Conservation (phyloP, 345 rosid genomes). For the Toxicodendron radicans region DNA sequence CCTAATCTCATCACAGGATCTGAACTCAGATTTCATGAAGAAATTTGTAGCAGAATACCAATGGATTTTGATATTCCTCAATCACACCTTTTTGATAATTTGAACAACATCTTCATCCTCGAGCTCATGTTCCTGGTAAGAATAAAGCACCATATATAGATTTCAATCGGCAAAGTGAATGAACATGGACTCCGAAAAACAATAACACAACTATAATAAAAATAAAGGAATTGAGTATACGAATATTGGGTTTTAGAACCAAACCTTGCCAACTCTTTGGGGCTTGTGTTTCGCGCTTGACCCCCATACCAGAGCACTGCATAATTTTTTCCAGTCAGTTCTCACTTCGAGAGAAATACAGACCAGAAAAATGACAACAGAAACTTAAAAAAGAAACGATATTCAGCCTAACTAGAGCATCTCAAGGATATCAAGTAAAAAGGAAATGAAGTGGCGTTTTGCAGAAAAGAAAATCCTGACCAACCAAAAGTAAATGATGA, state of each 20-base stretch:
- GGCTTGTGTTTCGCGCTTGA: slow-evolving; percentile 98
- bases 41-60: not conserved
- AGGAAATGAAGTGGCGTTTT: not conserved
- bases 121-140: slow-evolving; percentile 87
- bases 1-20: not conserved
- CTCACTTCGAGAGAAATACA: not conserved
- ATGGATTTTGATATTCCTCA: not conserved
- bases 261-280: slow-evolving; percentile 98
- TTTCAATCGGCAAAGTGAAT: not conserved
- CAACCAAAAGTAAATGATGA: not conserved
- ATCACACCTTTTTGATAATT: slow-evolving; percentile 86
- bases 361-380: not conserved
- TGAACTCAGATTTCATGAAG: not conserved
- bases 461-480: not conserved
- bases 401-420: not conserved
- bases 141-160: slow-evolving; percentile 8
- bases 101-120: slow-evolving; percentile 99
- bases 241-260: slow-evolving; percentile 15
- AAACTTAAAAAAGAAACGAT: not conserved
- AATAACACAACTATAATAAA: not conserved
- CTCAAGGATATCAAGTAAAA: not conserved
- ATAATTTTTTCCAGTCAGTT: slow-evolving; percentile 21
- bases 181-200: not conserved
- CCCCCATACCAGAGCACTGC: slow-evolving; percentile 97
- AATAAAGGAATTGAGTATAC: not conserved